These are phyloP conservation scores for Hypoxylon sp. DNA, from an alignment of 2,329 filamentous ascomycete genomes.

Conservation along the genomic window DNA sequence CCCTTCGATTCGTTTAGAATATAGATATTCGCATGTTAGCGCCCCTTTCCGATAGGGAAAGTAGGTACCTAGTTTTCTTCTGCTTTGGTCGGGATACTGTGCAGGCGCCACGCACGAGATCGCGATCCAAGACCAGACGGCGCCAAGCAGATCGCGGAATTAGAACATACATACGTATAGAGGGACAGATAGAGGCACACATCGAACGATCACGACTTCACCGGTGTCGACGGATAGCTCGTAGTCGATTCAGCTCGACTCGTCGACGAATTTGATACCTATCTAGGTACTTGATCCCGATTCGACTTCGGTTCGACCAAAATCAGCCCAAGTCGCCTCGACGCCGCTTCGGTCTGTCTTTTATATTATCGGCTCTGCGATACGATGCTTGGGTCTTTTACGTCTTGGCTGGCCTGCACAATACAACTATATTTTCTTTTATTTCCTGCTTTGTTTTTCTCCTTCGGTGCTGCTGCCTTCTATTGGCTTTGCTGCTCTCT, in stretches of 20 bases:
- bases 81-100: constrained; percentile 51
- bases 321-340: constrained; percentile 8
- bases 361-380: constrained; percentile 23
- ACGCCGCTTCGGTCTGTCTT: constrained; percentile 13
- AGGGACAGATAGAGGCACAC: constrained; percentile 21
- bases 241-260: constrained; percentile 34
- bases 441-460: background rate
- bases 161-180: constrained; percentile 41
- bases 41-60: constrained; percentile 52
- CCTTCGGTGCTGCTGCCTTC: constrained; percentile 20
- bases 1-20: constrained; percentile 44
- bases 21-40: constrained; percentile 48
- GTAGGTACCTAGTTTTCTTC: constrained; percentile 45
- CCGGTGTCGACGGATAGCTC: constrained; percentile 25
- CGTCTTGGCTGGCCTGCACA: constrained; percentile 23
- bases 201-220: constrained; percentile 30
- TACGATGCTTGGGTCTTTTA: constrained; percentile 19
- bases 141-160: constrained; percentile 48
- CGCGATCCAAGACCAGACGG: constrained; percentile 49
- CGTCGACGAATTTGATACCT: constrained; percentile 30
- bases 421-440: constrained; percentile 5
- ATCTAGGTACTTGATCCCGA: constrained; percentile 19
- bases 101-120: constrained; percentile 53
- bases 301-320: constrained; percentile 13
- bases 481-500: constrained; percentile 16